phyloP scores from a whole-genome alignment of 2,329 filamentous ascomycete species.

The Trichoderma aggressivum region DNA sequence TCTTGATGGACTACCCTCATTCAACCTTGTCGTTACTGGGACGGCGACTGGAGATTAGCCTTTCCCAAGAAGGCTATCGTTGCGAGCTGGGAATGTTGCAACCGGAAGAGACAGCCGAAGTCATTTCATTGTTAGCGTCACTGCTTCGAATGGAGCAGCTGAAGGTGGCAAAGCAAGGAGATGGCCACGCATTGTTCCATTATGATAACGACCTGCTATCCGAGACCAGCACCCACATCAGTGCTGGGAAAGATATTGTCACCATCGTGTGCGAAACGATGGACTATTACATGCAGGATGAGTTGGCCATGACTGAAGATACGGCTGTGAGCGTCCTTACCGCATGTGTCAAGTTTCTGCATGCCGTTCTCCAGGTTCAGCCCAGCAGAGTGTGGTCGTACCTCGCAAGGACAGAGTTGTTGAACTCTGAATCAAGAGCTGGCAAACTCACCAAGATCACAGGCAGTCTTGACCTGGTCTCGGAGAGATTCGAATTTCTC shows the following conservation, averaged over 20 bases:
- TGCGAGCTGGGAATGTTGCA: constrained; percentile 53
- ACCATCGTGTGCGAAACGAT: constrained; percentile 81
- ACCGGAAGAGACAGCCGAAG: constrained; percentile 65
- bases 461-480: constrained; percentile 75
- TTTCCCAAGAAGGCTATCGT: constrained; percentile 54
- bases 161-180: constrained; percentile 30
- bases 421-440: constrained; percentile 72
- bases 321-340: constrained; percentile 62
- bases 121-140: constrained; percentile 69
- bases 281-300: constrained; percentile 64
- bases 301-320: constrained; percentile 54
- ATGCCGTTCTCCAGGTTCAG: constrained; percentile 67
- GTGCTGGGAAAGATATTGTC: constrained; percentile 69
- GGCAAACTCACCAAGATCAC: constrained; percentile 76
- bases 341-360: constrained; percentile 76
- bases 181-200: constrained; percentile 32
- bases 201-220: constrained; percentile 47
- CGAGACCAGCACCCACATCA: constrained; percentile 52
- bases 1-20: constrained; percentile 74
- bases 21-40: constrained; percentile 78
- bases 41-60: constrained; percentile 66
- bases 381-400: constrained; percentile 90
- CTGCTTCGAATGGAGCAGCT: constrained; percentile 56
- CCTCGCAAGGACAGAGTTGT: constrained; percentile 73
- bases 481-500: constrained; percentile 74